A percentile compares a stretch with the other conserved stretches of the same genome.
phyloP scores from a whole-genome alignment of 345 rosid species.

The Balakata baccata region DNA sequence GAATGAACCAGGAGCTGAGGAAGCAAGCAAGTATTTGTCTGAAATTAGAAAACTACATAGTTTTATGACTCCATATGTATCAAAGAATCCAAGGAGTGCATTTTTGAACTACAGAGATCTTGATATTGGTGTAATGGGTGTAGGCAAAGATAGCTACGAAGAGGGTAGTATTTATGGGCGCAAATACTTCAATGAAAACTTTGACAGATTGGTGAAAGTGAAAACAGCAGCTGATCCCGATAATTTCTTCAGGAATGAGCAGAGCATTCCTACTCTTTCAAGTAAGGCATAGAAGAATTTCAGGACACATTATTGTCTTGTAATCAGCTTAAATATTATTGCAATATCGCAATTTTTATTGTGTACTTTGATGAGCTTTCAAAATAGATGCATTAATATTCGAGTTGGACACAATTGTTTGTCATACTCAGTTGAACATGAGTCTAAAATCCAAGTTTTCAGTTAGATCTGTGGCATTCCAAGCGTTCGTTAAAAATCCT shows the following conservation, averaged over 20 bases:
- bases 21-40: conserved; percentile 20
- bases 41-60: conserved; percentile 33
- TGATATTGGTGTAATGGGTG: conserved; percentile 26
- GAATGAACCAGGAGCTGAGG: conserved; percentile 32
- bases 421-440: no score
- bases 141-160: conserved; percentile 28
- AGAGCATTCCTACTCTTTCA: conserved; percentile 29
- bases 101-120: conserved; percentile 31
- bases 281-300: conserved; percentile 8
- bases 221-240: conserved; percentile 31
- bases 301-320: no score
- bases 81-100: conserved; percentile 54
- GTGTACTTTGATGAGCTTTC: background rate
- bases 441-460: no score
- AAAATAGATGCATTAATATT: background rate
- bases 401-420: no score
- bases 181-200: conserved; percentile 23
- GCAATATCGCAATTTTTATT: no score
- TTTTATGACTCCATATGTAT: conserved; percentile 49
- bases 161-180: conserved; percentile 54
- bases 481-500: no score
- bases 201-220: conserved; percentile 30
- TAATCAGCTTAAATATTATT: no score
- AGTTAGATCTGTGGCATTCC: no score
- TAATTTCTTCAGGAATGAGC: conserved; percentile 35